phyloP scores from a whole-genome alignment of 1,139 yeast genomes.

The Geotrichum europaeum region DNA sequence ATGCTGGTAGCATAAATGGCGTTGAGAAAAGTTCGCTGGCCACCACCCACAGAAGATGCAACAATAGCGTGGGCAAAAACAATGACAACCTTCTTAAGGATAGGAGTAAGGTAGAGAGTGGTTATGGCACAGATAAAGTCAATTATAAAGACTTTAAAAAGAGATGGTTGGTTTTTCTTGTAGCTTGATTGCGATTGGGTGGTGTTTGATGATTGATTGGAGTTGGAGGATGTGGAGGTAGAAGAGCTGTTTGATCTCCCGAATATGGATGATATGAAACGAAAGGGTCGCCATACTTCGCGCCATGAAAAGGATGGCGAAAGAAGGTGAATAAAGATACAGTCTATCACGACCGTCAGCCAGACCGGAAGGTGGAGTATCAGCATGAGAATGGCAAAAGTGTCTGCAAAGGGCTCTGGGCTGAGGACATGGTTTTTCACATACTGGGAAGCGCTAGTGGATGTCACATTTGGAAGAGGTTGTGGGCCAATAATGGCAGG shows the following conservation, averaged over 20 bases:
- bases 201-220: not conserved
- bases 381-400: constrained; percentile 31
- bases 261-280: not conserved
- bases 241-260: not conserved
- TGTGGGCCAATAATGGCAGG: not conserved
- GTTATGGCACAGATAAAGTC: constrained; percentile 25
- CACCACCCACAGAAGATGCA: constrained; percentile 35
- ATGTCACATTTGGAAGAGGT: not conserved
- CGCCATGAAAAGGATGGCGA: constrained; percentile 17
- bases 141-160: constrained; percentile 20
- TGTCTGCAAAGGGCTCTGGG: constrained; percentile 31
- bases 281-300: constrained; percentile 4
- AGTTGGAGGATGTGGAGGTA: constrained; percentile 1
- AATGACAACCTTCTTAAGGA: constrained; percentile 25
- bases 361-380: constrained; percentile 29
- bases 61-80: constrained; percentile 35
- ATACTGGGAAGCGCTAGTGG: not conserved
- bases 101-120: constrained; percentile 26
- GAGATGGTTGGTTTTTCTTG: constrained; percentile 7
- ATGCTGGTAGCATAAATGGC: constrained; percentile 33
- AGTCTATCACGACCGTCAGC: constrained; percentile 28
- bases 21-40: constrained; percentile 28
- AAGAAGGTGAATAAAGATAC: constrained; percentile 26
- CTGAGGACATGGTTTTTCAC: constrained; percentile 21
- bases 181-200: constrained; percentile 6